A percentile compares a stretch with the other conserved stretches of the same genome.
Evolutionary conservation across 1,139 yeast species (phyloP).

Genomic region (Spathaspora jeffriesii): DNA sequence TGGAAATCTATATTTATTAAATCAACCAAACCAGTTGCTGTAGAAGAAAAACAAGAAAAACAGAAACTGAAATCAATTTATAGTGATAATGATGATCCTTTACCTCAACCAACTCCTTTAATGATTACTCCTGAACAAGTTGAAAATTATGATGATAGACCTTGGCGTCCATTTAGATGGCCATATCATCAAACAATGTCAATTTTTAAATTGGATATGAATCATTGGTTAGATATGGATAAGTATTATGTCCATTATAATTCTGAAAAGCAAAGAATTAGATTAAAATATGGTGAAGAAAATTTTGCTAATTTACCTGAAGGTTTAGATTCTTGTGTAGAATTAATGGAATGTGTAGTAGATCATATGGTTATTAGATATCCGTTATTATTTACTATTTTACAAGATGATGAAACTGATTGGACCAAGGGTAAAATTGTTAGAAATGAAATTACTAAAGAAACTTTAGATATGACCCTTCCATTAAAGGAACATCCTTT

Average conservation of each 20-base stretch:
- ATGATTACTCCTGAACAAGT: constrained; percentile 70
- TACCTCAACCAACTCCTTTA: constrained; percentile 59
- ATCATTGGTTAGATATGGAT: constrained; percentile 83
- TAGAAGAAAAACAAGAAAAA: not conserved
- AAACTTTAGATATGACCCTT: constrained; percentile 55
- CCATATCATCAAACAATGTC: constrained; percentile 84
- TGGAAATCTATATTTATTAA: not conserved
- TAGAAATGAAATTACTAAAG: constrained; percentile 62
- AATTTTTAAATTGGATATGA: constrained; percentile 64
- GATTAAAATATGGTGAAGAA: constrained; percentile 57
- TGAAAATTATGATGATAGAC: constrained; percentile 65
- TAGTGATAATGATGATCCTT: constrained; percentile 16
- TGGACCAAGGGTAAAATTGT: constrained; percentile 35
- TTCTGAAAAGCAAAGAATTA: constrained; percentile 59
- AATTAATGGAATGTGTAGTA: constrained; percentile 62
- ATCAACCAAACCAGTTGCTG: not conserved
- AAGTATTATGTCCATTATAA: constrained; percentile 69
- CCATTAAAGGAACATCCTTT: constrained; percentile 68
- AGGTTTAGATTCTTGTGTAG: constrained; percentile 61
- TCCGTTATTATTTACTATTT: constrained; percentile 59
- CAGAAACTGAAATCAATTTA: constrained; percentile 4
- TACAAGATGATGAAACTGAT: constrained; percentile 30
- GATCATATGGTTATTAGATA: constrained; percentile 62
- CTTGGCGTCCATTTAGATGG: constrained; percentile 83
- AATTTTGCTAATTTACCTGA: constrained; percentile 72